phyloP scores from a whole-genome alignment of 768 basidiomycete genomes.

The Podaxis sp. region DNA sequence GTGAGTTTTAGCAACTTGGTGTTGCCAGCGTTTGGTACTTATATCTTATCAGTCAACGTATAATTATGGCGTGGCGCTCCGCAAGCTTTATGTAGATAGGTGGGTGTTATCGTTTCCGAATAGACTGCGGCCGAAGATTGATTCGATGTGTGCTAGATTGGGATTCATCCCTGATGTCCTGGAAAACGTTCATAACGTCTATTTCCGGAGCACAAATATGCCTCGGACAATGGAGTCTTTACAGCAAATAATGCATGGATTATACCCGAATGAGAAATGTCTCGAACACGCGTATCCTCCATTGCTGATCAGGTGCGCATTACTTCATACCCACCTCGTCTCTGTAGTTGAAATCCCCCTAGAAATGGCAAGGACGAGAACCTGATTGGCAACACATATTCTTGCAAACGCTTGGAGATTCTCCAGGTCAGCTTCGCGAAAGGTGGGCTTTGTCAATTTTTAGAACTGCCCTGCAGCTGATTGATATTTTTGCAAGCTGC shows the following conservation, averaged over 20 bases:
- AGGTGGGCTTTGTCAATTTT: constrained; percentile 37
- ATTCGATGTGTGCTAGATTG: constrained; percentile 41
- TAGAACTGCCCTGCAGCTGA: neutral
- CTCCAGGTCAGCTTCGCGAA: constrained; percentile 63
- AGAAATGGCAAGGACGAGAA: constrained; percentile 75
- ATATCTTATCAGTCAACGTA: constrained; percentile 56
- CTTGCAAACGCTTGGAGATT: constrained; percentile 65
- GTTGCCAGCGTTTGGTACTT: neutral
- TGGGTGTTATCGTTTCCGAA: constrained; percentile 25
- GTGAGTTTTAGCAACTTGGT: constrained; percentile 31
- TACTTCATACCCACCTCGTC: neutral
- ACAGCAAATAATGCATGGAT: constrained; percentile 70
- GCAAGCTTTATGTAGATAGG: constrained; percentile 69
- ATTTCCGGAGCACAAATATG: constrained; percentile 77
- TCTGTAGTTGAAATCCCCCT: neutral
- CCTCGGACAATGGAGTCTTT: constrained; percentile 75
- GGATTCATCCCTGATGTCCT: constrained; percentile 60
- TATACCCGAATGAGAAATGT: constrained; percentile 62
- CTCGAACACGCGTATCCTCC: constrained; percentile 43
- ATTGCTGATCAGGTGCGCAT: constrained; percentile 53
- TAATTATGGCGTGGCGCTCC: constrained; percentile 56
- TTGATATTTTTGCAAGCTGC: constrained; percentile 46
- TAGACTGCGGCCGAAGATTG: neutral
- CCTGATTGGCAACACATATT: constrained; percentile 64
- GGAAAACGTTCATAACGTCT: constrained; percentile 43